Evolutionary conservation across 495 filamentous ascomycete species (phyloP).

Genomic region (Cladorrhinum samala): DNA sequence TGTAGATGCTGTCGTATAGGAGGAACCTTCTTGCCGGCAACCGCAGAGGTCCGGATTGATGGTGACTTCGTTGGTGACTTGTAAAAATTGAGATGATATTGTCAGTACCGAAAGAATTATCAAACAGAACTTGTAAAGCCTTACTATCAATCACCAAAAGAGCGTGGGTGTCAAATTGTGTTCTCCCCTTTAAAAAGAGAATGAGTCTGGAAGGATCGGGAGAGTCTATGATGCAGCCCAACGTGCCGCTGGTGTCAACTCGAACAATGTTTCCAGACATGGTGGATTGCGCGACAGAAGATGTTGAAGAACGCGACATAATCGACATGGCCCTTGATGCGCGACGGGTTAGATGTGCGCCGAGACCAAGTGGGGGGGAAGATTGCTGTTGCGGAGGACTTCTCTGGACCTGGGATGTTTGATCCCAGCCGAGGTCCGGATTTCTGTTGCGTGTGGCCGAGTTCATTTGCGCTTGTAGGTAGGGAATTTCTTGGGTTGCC

Average conservation of each 20-base stretch:
- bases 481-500: neutral
- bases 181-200: slow-evolving; percentile 3
- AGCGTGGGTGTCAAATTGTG: neutral
- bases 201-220: slow-evolving; percentile 7
- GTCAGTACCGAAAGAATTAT: neutral
- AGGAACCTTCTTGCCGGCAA: neutral
- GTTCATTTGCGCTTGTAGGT: no score
- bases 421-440: neutral
- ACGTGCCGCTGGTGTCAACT: slow-evolving; percentile 6
- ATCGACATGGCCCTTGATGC: neutral
- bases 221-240: slow-evolving; percentile 5
- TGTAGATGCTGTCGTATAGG: neutral
- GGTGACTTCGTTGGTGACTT: slow-evolving; percentile 4
- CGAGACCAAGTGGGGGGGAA: no score
- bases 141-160: slow-evolving; percentile 9
- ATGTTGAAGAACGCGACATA: neutral
- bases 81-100: neutral
- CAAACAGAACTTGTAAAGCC: neutral
- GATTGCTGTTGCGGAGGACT: neutral
- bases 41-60: slow-evolving; percentile 11
- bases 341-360: neutral
- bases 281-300: neutral
- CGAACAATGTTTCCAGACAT: neutral
- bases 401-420: neutral
- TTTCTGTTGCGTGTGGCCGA: neutral